phyloP scores from a whole-genome alignment of 2,329 filamentous ascomycete species.

The Ophiostoma perfectum region DNA sequence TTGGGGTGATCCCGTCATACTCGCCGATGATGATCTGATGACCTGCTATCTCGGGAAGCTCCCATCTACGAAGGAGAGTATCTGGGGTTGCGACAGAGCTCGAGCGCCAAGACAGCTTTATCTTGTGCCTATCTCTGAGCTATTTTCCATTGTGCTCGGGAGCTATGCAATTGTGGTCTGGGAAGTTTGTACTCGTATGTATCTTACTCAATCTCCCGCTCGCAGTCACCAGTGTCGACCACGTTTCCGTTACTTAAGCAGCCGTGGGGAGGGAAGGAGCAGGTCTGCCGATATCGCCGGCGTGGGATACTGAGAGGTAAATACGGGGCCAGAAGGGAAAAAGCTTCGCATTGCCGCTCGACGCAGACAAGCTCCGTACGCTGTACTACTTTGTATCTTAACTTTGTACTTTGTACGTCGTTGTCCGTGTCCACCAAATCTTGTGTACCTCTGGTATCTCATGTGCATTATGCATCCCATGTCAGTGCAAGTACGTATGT shows the following conservation, averaged over 20 bases:
- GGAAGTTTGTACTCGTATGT: no score
- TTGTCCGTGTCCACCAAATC: neutral
- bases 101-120: neutral
- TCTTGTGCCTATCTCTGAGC: neutral
- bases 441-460: neutral
- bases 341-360: neutral
- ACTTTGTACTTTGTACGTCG: no score
- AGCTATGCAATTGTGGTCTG: no score
- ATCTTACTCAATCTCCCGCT: no score
- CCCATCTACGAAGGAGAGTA: neutral
- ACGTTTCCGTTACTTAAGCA: neutral
- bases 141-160: no score
- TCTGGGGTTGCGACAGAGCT: neutral
- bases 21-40: neutral
- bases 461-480: neutral
- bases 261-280: constrained; percentile 6
- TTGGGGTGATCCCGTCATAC: neutral
- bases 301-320: neutral
- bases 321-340: neutral
- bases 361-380: neutral
- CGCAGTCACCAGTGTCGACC: no score
- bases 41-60: constrained; percentile 1
- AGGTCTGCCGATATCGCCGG: neutral
- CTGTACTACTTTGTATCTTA: neutral
- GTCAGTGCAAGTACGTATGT: no score